Percentiles rank a stretch among this genome's conserved stretches.
Conservation (phyloP, 148 eudicot species). For the Polygonum maritimum region DNA sequence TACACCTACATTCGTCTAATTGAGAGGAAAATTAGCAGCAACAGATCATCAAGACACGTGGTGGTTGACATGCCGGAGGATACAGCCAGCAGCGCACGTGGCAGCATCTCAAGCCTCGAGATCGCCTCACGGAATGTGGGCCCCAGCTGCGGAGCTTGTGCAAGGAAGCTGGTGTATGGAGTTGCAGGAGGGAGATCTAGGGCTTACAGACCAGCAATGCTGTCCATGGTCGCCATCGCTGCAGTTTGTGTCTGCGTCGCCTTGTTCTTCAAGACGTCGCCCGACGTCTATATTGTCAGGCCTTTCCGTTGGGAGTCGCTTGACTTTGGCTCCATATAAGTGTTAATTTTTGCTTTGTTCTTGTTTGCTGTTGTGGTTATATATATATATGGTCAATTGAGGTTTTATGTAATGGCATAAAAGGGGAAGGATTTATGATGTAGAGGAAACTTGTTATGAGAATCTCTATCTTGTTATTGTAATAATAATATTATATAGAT, state of each 20-base stretch:
- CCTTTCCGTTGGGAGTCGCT: constrained; percentile 67
- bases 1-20: constrained; percentile 38
- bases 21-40: constrained; percentile 32
- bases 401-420: background rate
- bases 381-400: background rate
- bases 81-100: background rate
- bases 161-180: constrained; percentile 1
- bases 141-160: constrained; percentile 4
- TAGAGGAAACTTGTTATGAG: background rate
- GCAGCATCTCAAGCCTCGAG: constrained; percentile 11
- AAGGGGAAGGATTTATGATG: background rate
- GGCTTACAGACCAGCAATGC: constrained; percentile 64
- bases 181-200: constrained; percentile 18
- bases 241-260: constrained; percentile 93
- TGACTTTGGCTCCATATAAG: constrained; percentile 39
- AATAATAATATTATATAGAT: too few relatives aligned
- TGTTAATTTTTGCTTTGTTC: background rate
- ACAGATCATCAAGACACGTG: background rate
- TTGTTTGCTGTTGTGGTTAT: background rate
- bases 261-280: constrained; percentile 52
- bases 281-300: constrained; percentile 25
- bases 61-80: constrained; percentile 34
- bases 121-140: background rate
- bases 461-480: background rate
- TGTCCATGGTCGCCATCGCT: constrained; percentile 79